Evolutionary conservation across 1,139 yeast genomes (phyloP), one percentile per base, ranked within the genome.

Genomic region (Kodamaea alishanica): DNA sequence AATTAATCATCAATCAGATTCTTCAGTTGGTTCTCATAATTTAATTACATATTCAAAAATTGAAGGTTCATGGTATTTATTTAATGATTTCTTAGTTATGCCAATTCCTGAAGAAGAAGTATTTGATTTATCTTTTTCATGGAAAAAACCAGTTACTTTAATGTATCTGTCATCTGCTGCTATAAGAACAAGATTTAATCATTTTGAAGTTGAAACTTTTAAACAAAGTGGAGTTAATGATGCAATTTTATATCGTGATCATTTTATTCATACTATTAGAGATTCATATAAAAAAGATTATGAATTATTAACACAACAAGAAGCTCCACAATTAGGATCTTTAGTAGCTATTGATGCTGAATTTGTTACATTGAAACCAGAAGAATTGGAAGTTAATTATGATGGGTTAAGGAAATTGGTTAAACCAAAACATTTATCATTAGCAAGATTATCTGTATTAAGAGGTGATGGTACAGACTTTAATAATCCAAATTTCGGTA

Each of bases 271-370:
- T n/a, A 82, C 84, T 1, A 76, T 79, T 9, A 67, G 92, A 46
- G 79, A 79, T 38, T 75, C 72, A 1, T 71, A 75, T 45, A 68
- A 67, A 38, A 70, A 75, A 39, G 89, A 86, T 46, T 87, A 84
- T 56, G 73, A 77, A 49, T 66, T 85, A 11, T 64, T 88, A 39
- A 79, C 89, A 0, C 61, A 63, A 15, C 72, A 73, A 33, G 92
- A 85, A 51, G 86, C 88, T 0, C 95, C 96, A 2, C 53, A 55
- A 23, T 75, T 82, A 0, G 96, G 96, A 0, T 70, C 87, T 1
- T 60, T 89, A 30, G 81, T 90, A 11, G 98, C 98, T 0, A 84
- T 94, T 41, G 99, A 94, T 67, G 97, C 99, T 0, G 99, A 94
- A 60, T 94, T 94, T 68, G 97, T 94, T 6, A 77, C 83, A 33